Evolutionary conservation across 2,329 filamentous ascomycete genomes (phyloP), one percentile per base, ranked within the genome.

Genomic region (Dendrostoma leiphaemia): DNA sequence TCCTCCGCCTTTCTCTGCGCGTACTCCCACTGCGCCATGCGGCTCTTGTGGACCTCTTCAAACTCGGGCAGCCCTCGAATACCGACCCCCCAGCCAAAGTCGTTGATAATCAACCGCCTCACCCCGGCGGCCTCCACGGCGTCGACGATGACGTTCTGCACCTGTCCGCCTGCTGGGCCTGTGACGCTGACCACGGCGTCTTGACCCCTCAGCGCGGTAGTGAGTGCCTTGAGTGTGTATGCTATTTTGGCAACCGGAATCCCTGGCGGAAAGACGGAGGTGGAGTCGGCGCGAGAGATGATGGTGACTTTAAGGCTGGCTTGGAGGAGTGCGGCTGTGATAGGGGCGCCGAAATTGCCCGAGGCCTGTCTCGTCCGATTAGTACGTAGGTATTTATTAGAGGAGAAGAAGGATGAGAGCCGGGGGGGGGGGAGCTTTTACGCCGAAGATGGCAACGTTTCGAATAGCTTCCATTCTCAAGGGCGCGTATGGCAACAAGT

Each of bases 361-460:
- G 67, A 61, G 7, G 69, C 61, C 61, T 46, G 35, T 24, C 23
- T 9, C 1, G 44, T 26, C n/a, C n/a, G n/a, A n/a, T n/a, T n/a
- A n/a, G n/a, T n/a, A n/a, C n/a, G n/a, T n/a, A n/a, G n/a, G n/a
- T n/a, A n/a, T n/a, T 45, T 31, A n/a, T 38, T 12, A 28, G 47
- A 19, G 17, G 34, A 4, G 19, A 1, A 9, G 4, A n/a, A n/a
- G n/a, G n/a, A n/a, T n/a, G n/a, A n/a, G n/a, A n/a, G n/a, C n/a
- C n/a, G n/a, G n/a, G n/a, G n/a, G n/a, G n/a, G n/a, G n/a, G n/a
- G n/a, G n/a, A 10, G n/a, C n/a, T 57, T 60, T 44, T 53, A 64
- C 72, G 48, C 74, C 73, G 28, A 67, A 64, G 8, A 75, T 44
- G 12, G 67, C 67, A 38, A 76, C 64, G 58, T 70, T 75, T 57